Base-by-base conservation (phyloP, 2,329 filamentous ascomycete genomes). In the Botrytis tulipae region DNA sequence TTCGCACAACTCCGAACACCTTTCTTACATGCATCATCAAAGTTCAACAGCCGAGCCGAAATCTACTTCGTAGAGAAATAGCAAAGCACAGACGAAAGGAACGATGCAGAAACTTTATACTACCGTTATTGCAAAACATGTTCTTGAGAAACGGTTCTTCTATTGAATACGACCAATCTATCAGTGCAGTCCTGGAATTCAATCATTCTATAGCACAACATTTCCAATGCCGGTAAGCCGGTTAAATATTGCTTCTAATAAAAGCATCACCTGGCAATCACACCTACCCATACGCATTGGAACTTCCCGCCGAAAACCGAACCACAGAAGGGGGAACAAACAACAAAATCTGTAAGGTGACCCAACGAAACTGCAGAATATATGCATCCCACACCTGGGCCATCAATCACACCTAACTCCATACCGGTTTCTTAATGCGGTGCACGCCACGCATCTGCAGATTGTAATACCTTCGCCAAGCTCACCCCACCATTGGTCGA, bases 381-480 rank as follows among this genome's bases (percentile, higher is more conserved):
- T 35, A 48, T 48, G 63, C 63, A 66, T 66, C 42, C 29, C 29
- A n/a, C 29, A 48, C 20, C n/a, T 20, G 14, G 18, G 42, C 44
- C 42, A 35, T 48, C n/a, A 46, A 65, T 48, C 42, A 48, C 44
- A 66, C 63, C 62, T 29, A 48, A 48, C 29, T 22, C 63, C 10
- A 66, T 66, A 48, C 44, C 29, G 42, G 63, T 66, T 37, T 35
- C 63, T 48, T 48, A 8, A 66, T 66, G 63, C 63, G 48, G 29
- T 66, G 63, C 32, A 35, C 42, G 63, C 63, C 63, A 66, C 44
- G 63, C 44, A 66, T 37, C 42, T 66, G 63, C 42, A 62, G 37
- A 25, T 37, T 40, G 59, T 22, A 48, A 66, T 35, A 10, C 5
- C 42, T 48, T 37, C 29, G 7, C 20, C 32, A 48, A 32, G 5